A percentile compares a stretch with the other conserved stretches of the same genome.
Conservation (phyloP, 2,329 filamentous ascomycete genomes). For the Verticillium zaregamsianum region DNA sequence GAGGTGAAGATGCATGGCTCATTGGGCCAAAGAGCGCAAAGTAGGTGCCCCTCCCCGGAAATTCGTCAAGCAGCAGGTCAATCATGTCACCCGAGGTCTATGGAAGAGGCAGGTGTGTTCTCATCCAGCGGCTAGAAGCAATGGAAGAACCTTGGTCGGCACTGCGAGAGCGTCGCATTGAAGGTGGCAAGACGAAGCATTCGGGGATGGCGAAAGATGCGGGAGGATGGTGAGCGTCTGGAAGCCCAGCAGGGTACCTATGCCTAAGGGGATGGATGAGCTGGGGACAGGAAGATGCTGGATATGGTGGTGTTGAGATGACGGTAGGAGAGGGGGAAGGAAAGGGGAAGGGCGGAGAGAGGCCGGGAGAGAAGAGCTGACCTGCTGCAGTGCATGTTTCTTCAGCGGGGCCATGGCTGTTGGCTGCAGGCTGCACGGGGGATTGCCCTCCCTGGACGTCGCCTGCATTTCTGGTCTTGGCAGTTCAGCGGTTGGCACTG, state of each 20-base stretch:
- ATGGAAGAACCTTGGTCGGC: neutral
- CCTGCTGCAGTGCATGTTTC: neutral
- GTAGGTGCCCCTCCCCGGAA: neutral
- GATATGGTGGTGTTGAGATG: neutral
- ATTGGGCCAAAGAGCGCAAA: neutral
- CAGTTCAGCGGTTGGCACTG: neutral
- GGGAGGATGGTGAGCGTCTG: neutral
- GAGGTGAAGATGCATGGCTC: neutral
- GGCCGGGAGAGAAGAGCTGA: neutral
- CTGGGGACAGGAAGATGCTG: neutral
- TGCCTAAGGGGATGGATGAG: neutral
- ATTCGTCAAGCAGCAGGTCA: neutral
- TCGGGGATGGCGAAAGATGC: neutral
- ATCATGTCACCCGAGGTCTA: neutral
- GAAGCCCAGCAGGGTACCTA: neutral
- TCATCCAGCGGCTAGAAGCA: neutral
- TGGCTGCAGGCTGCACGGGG: neutral
- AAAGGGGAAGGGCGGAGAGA: neutral
- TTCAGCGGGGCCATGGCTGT: neutral
- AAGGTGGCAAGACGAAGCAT: neutral
- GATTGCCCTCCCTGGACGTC: neutral
- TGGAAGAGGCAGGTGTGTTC: neutral
- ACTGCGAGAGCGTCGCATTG: neutral
- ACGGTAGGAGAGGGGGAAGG: neutral
- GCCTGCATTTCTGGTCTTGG: neutral